These are phyloP conservation scores for Arthrobotrys megalospora DNA, from an alignment of 2,329 filamentous ascomycete genomes.

Conservation along the genomic window DNA sequence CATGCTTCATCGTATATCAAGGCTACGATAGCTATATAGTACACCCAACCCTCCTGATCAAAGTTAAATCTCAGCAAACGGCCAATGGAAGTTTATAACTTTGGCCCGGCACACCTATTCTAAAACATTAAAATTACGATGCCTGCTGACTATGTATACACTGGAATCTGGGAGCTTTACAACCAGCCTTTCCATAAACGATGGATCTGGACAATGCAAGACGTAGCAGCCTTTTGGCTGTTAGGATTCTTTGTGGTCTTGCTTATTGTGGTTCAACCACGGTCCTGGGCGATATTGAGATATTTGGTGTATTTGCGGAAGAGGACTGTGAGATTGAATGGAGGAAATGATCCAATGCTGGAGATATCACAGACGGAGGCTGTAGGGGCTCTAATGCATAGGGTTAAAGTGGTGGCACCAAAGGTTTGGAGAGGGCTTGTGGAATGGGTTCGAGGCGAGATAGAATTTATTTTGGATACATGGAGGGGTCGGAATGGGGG, in stretches of 20 bases:
- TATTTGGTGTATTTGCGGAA: neutral
- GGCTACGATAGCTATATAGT: no score
- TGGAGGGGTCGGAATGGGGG: no score
- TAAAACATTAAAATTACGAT: neutral
- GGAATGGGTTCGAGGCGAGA: no score
- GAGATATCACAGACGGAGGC: slow-evolving; percentile 4
- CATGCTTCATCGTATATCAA: no score
- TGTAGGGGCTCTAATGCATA: neutral
- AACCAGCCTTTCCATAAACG: neutral
- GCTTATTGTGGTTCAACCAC: neutral
- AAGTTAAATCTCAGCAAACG: no score
- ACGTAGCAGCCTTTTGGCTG: neutral
- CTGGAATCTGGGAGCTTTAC: neutral
- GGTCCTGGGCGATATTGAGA: neutral
- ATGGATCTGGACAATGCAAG: slow-evolving; percentile 1
- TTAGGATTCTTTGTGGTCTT: neutral
- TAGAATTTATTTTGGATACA: no score
- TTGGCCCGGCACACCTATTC: no score
- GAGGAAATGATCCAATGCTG: neutral
- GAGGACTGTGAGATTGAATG: neutral
- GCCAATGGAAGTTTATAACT: no score
- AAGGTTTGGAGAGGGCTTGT: no score
- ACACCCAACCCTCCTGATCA: no score
- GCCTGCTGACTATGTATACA: neutral
- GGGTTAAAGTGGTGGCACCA: neutral